These are phyloP conservation scores for Dictyostelium brefeldianum DNA, from an alignment of 78 protist genomes.

Conservation along the genomic window DNA sequence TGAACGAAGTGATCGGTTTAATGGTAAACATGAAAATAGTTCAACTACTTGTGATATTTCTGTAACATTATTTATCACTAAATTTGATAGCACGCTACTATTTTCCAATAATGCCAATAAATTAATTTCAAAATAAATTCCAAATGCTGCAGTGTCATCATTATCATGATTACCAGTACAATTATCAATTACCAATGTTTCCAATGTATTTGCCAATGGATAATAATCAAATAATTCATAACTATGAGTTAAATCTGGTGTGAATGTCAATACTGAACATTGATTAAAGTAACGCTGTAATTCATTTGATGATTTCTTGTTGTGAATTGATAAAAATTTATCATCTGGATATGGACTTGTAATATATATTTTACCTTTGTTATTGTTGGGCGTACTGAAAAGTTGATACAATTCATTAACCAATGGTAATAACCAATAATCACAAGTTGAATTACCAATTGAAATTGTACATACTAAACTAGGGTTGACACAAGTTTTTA, in stretches of 20 bases:
- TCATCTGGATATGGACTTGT: neutral
- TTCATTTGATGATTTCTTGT: neutral
- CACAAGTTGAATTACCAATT: neutral
- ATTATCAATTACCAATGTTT: neutral
- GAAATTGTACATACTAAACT: neutral
- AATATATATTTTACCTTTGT: neutral
- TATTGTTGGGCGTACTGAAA: neutral
- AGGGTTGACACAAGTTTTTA: neutral
- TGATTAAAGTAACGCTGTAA: neutral
- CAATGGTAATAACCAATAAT: constrained; percentile 1
- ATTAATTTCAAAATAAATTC: neutral
- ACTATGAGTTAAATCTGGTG: neutral
- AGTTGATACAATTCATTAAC: neutral
- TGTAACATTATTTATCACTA: neutral
- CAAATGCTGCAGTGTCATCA: neutral
- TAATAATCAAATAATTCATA: constrained; percentile 8
- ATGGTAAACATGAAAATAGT: constrained; percentile 9
- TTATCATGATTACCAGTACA: neutral
- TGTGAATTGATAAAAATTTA: neutral
- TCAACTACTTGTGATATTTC: neutral
- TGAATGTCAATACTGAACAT: neutral
- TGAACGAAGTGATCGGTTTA: neutral
- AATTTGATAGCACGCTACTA: neutral
- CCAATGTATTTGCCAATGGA: neutral
- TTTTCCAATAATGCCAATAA: neutral